Percentiles rank a stretch among this genome's conserved stretches.
Conservation (phyloP, 441 rosid species). For the Populus hybrid region DNA sequence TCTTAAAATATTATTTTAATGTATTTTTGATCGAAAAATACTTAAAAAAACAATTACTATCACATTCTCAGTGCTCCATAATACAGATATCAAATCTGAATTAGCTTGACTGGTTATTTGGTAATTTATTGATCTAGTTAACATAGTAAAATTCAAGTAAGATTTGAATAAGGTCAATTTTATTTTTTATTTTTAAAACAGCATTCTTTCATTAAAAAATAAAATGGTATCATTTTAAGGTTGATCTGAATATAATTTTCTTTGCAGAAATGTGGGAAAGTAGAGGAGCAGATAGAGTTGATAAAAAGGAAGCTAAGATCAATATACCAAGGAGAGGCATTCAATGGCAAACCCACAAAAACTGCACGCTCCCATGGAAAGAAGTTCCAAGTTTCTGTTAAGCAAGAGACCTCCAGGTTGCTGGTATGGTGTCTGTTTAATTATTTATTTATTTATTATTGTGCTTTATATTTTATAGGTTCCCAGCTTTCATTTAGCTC, state of each 20-base stretch:
- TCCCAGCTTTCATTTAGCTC: background rate
- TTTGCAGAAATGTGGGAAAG: slow-evolving; percentile 72
- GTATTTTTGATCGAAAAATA: too few species aligned
- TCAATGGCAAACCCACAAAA: slow-evolving; percentile 79
- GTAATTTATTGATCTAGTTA: accelerated
- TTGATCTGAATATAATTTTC: too few species aligned
- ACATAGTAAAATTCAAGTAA: accelerated
- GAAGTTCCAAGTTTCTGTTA: slow-evolving; percentile 83
- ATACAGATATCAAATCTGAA: too few species aligned
- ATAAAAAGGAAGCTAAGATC: slow-evolving; percentile 64
- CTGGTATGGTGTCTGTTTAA: slow-evolving; percentile 34
- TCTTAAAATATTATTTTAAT: too few species aligned
- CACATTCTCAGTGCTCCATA: accelerated
- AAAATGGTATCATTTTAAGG: too few species aligned
- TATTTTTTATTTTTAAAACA: background rate
- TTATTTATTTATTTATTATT: too few species aligned
- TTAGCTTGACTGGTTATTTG: too few species aligned
- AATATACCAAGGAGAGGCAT: slow-evolving; percentile 76
- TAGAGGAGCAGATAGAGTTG: slow-evolving; percentile 73
- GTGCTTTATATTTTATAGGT: background rate
- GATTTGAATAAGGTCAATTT: too few species aligned
- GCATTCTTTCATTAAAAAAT: too few species aligned
- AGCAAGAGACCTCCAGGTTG: slow-evolving; percentile 80
- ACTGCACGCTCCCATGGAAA: slow-evolving; percentile 93
- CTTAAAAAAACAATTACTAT: too few species aligned